Base-by-base conservation (phyloP, 2,329 filamentous ascomycete species). In the Beauveria sp. region DNA sequence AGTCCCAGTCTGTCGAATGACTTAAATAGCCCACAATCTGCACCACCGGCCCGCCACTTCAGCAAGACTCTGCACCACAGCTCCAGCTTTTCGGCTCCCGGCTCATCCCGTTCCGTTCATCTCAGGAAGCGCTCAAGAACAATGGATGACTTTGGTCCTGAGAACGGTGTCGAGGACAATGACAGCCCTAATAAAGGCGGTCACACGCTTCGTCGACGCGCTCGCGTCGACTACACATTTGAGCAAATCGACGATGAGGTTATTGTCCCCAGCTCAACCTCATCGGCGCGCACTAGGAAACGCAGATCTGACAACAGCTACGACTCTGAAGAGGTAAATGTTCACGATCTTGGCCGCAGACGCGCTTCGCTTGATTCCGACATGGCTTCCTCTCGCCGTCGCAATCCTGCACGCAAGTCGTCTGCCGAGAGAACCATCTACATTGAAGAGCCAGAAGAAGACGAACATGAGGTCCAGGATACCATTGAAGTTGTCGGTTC, bases 151-250 rank as follows among this genome's bases (percentile, higher is more conserved):
- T 72, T 67, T 57, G 65, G 64, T 60, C 38, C 46, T 30, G 57
- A 60, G 20, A 40, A 71, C 60, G 75, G 72, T 16, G 75, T 77
- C n/a, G 78, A 79, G 50, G 80, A 82, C 24, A 73, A 75, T 43
- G 74, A 78, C 65, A 78, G 76, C 62, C 83, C 78, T 58, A 78
- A 75, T 59, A 86, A 85, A 69, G 82, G 83, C 58, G 82, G 83
- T 54, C 83, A 85, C 71, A 83, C 81, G 40, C 76, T 86, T 34
- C 77, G 83, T 65, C 83, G 81, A 70, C 77, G 82, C 58, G 74
- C 79, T 57, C 81, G 81, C 62, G 76, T 85, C 64, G 82, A 85
- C 70, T 85, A 85, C 74, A 81, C 79, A 40, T 75, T 78, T 67
- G 78, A 80, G 66, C 80, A 82, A 65, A 76, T 79, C 64, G 77